Conservation (phyloP, 305 asterid genomes). For the Salvia sclarea region DNA sequence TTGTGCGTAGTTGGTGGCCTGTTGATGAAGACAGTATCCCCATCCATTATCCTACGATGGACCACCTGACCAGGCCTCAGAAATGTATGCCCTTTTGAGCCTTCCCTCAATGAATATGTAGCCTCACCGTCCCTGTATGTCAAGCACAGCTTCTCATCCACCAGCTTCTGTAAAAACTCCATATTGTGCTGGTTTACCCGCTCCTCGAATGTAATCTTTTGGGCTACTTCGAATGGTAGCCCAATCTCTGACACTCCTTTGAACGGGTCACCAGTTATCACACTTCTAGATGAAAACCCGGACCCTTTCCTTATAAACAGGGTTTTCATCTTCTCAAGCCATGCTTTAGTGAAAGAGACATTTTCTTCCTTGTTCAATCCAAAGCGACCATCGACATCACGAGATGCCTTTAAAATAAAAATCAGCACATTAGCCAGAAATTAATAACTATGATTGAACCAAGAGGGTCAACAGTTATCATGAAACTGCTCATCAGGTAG, state of each 20-base stretch:
- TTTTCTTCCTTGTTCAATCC: constrained; percentile 71
- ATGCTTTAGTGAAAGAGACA: constrained; percentile 82
- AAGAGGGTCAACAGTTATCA: constrained; percentile 9
- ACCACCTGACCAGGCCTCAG: constrained; percentile 90
- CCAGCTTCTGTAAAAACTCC: constrained; percentile 75
- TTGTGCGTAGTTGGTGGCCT: constrained; percentile 98
- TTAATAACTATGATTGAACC: constrained; percentile 11
- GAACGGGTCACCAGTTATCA: constrained; percentile 92
- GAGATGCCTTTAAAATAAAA: constrained; percentile 86
- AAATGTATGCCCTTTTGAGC: constrained; percentile 93
- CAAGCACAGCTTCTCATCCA: constrained; percentile 82
- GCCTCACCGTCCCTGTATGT: constrained; percentile 80
- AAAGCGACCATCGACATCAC: constrained; percentile 85
- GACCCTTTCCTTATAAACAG: constrained; percentile 94
- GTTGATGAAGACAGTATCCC: constrained; percentile 87
- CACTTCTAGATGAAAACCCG: constrained; percentile 97
- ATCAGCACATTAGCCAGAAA: constrained; percentile 21
- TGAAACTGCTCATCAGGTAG: constrained; percentile 18
- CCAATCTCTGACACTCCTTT: constrained; percentile 94
- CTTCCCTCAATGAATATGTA: constrained; percentile 84
- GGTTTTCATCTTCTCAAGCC: constrained; percentile 99
- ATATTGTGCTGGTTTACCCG: constrained; percentile 81
- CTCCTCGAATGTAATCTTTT: constrained; percentile 88
- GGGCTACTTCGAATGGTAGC: constrained; percentile 85
- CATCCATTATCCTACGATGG: constrained; percentile 91